Conservation (phyloP, 441 rosid genomes). For the Pelargonium fulgidum region DNA sequence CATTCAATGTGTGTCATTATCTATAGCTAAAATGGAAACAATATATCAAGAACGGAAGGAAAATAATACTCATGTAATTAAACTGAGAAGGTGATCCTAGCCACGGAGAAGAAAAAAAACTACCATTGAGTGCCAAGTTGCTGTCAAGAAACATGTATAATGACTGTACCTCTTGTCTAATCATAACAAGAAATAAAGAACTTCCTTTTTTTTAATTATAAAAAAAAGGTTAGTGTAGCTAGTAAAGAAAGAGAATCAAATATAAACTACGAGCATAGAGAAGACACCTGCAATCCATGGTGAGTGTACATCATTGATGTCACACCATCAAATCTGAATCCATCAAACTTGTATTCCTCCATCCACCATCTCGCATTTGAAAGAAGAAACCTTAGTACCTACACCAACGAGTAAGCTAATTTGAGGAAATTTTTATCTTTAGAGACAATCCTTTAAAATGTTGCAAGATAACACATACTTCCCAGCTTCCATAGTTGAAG, state of each 20-base stretch:
- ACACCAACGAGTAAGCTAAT: slow-evolving; percentile 23
- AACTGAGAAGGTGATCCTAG: no score
- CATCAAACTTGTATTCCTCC: slow-evolving; percentile 92
- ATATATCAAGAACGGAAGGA: no score
- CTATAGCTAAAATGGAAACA: neutral
- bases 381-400: slow-evolving; percentile 86
- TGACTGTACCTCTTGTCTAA: neutral
- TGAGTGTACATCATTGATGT: slow-evolving; percentile 99
- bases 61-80: no score
- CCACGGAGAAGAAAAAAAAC: neutral
- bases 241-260: slow-evolving; percentile 1
- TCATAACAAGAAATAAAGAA: neutral
- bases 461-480: slow-evolving; percentile 41
- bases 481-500: slow-evolving; percentile 97
- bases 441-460: no score
- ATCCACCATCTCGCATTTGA: slow-evolving; percentile 99
- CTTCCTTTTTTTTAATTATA: neutral
- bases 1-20: neutral
- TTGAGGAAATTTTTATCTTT: no score
- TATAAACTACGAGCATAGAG: slow-evolving; percentile 9
- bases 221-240: neutral
- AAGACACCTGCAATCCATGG: slow-evolving; percentile 77
- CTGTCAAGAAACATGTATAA: neutral
- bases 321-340: slow-evolving; percentile 98
- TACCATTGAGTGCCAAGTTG: neutral